Conservation (phyloP, 1,139 yeast genomes). For the Arxiozyma heterogenica region DNA sequence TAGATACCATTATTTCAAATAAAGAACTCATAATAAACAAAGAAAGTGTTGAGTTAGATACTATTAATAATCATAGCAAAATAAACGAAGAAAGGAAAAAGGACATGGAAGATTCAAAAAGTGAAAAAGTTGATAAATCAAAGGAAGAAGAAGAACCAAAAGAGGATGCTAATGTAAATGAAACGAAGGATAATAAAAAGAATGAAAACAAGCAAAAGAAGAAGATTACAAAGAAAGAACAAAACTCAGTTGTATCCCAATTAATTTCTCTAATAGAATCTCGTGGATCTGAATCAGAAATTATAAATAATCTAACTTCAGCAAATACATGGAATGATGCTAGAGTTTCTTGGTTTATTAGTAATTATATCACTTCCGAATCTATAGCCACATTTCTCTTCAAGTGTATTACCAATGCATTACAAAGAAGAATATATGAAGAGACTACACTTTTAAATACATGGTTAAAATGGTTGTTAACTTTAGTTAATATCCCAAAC, state of each 20-base stretch:
- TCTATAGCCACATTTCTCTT: slow-evolving; percentile 12
- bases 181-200: slow-evolving; percentile 3
- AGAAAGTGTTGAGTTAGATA: slow-evolving; percentile 1
- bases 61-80: background rate
- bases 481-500: slow-evolving; percentile 13
- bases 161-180: background rate
- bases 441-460: slow-evolving; percentile 10
- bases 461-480: slow-evolving; percentile 28
- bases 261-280: slow-evolving; percentile 15
- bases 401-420: slow-evolving; percentile 11
- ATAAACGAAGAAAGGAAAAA: background rate
- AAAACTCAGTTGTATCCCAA: slow-evolving; percentile 15
- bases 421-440: slow-evolving; percentile 20
- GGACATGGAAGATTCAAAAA: slow-evolving; percentile 1
- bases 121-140: background rate
- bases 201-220: slow-evolving; percentile 8
- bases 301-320: slow-evolving; percentile 12
- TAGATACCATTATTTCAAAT: slow-evolving; percentile 14
- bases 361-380: slow-evolving; percentile 12
- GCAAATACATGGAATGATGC: slow-evolving; percentile 21
- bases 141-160: background rate
- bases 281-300: slow-evolving; percentile 7
- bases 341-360: slow-evolving; percentile 20
- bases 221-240: slow-evolving; percentile 18
- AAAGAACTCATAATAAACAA: slow-evolving; percentile 18